Base-by-base conservation (phyloP, 73 alveolate genomes). In the Paramecium pentaurelia region DNA sequence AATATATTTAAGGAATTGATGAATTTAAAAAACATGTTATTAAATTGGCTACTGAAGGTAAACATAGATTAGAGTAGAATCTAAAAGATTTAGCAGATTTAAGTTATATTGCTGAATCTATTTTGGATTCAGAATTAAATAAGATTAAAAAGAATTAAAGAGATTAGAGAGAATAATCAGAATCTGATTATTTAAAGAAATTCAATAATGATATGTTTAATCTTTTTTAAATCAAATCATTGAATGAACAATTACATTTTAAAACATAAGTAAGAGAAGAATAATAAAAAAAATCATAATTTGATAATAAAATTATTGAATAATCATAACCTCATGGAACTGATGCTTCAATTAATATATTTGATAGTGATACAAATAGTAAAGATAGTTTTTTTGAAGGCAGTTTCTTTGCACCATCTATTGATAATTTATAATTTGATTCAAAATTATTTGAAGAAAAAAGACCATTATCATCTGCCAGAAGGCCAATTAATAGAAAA, bases 81-180 rank as follows among this genome's bases (percentile, higher is more conserved):
- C 58, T 80, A 40, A 80, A 80, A 47, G 91, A 80, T 45, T 42
- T 80, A 45, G 91, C 91, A 80, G 91, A 80, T 42, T 44, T 80
- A 14, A 49, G 91, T 45, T 80, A 44, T 22, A 47, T 80, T 1
- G 91, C 91, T 18, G 75, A 80, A 27, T 42, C 47, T 2, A 36
- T 47, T 25, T 36, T 80, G 34, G 91, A 80, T 47, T 25, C 22
- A 27, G 91, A 80, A 80, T 45, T 80, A 18, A 32, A 80, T 45
- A 44, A 42, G 10, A 80, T 80, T 8, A 25, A 54, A 49, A 80
- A 44, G 32, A 44, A 8, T 27, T 27, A 45, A 42, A 80, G 91
- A 80, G 77, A 80, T 18, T 32, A 80, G 58, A 27, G 44, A 25
- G 73, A 44, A 20, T 0, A 80, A 45, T 45, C 71, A 12, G 47